phyloP scores from a whole-genome alignment of 2,329 filamentous ascomycete genomes.

The Alternaria metachromatica region DNA sequence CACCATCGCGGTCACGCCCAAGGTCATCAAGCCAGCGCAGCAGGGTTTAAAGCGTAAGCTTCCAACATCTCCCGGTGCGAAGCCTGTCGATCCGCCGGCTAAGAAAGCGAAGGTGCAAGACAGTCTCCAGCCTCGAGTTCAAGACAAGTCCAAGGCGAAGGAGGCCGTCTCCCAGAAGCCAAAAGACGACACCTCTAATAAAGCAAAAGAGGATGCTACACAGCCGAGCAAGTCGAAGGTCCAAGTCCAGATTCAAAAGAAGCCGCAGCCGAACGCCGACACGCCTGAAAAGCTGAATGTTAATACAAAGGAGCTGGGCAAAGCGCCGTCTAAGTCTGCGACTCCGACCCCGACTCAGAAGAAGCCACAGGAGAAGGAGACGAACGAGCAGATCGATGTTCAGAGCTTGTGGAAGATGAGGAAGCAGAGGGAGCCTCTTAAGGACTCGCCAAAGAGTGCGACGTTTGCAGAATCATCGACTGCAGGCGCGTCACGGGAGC shows the following conservation, averaged over 20 bases:
- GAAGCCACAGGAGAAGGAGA: not conserved
- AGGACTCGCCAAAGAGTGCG: not conserved
- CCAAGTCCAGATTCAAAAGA: not conserved
- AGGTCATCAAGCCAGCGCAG: not conserved
- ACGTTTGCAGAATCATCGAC: conserved; percentile 8
- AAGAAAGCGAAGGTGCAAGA: not conserved
- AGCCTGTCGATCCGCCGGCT: not conserved
- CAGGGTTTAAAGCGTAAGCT: conserved; percentile 2
- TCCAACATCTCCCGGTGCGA: not conserved
- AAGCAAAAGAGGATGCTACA: too few relatives aligned
- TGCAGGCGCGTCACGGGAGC: not conserved
- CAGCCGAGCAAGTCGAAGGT: not conserved
- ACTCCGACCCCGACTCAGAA: not conserved
- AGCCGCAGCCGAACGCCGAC: not conserved
- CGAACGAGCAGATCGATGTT: not conserved
- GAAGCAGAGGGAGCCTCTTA: not conserved
- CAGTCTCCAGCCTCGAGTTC: not conserved
- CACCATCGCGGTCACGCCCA: not conserved
- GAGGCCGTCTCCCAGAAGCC: not conserved
- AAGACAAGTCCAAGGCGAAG: not conserved
- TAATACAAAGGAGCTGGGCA: not conserved
- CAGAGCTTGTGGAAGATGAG: not conserved
- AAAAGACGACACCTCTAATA: not conserved
- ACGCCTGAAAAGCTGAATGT: not conserved
- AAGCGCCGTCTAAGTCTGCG: not conserved